These are phyloP conservation scores for Irpex lacteus DNA, from an alignment of 1,284 basidiomycete genomes.

Conservation along the genomic window DNA sequence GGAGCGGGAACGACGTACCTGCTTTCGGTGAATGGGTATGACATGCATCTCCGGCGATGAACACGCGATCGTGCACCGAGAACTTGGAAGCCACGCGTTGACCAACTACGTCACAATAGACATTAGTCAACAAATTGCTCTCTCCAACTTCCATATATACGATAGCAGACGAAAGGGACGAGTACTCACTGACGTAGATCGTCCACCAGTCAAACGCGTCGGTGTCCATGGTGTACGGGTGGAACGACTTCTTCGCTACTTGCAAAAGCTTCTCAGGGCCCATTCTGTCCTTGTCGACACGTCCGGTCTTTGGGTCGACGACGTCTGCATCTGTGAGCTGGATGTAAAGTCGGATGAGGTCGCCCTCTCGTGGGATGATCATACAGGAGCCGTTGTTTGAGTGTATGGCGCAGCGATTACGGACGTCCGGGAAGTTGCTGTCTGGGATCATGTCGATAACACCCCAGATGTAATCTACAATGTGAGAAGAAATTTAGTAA, in stretches of 20 bases:
- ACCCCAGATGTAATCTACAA: constrained; percentile 73
- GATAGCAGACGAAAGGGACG: not conserved
- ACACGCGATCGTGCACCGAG: constrained; percentile 66
- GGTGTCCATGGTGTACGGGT: constrained; percentile 65
- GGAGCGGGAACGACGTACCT: constrained; percentile 15
- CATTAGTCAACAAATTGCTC: no score
- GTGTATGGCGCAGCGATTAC: constrained; percentile 64
- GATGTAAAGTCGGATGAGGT: constrained; percentile 73
- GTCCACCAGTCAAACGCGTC: constrained; percentile 79
- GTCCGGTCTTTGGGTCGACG: constrained; percentile 46
- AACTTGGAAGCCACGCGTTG: constrained; percentile 75
- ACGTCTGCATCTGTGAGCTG: constrained; percentile 59
- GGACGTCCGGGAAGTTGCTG: constrained; percentile 82
- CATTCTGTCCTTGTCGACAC: constrained; percentile 60
- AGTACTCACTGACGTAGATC: constrained; percentile 55
- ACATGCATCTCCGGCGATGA: constrained; percentile 81
- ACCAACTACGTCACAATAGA: constrained; percentile 42
- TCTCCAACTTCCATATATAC: not conserved
- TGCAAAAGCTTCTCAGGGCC: constrained; percentile 62
- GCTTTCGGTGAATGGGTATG: constrained; percentile 84
- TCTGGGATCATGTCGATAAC: constrained; percentile 70
- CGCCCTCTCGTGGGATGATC: constrained; percentile 76
- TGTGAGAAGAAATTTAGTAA: no score
- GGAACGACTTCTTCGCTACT: constrained; percentile 63
- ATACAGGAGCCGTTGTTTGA: constrained; percentile 54